Percentiles rank a stretch among this genome's conserved stretches.
Evolutionary conservation across 768 basidiomycete species (phyloP).

Genomic region (Lanmaoa rubissima): DNA sequence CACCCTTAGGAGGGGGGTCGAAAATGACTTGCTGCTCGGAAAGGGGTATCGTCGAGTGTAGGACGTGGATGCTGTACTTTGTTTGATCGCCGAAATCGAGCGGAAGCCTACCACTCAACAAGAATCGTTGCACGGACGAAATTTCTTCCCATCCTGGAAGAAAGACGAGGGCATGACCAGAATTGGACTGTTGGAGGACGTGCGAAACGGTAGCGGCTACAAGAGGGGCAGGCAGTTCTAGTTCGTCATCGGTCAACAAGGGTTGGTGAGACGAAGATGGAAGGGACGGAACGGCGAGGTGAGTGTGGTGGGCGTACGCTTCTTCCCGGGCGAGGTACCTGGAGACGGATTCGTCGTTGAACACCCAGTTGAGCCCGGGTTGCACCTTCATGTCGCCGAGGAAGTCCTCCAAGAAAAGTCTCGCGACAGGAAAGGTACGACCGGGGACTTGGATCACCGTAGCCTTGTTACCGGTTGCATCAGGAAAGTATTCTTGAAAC

Average conservation of each 20-base stretch:
- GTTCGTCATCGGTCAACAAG: slow-evolving; percentile 44
- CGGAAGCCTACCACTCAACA: slow-evolving; percentile 52
- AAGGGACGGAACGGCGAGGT: neutral
- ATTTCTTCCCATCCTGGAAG: slow-evolving; percentile 96
- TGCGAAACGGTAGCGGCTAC: slow-evolving; percentile 80
- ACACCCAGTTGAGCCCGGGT: slow-evolving; percentile 56
- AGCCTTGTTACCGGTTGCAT: slow-evolving; percentile 57
- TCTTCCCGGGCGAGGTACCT: slow-evolving; percentile 71
- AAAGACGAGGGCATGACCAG: slow-evolving; percentile 89
- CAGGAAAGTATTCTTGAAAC: slow-evolving; percentile 85
- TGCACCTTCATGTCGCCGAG: slow-evolving; percentile 46
- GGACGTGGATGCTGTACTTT: slow-evolving; percentile 68
- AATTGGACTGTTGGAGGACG: slow-evolving; percentile 67
- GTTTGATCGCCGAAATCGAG: slow-evolving; percentile 58
- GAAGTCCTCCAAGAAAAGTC: slow-evolving; percentile 79
- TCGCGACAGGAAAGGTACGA: slow-evolving; percentile 84
- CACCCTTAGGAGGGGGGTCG: slow-evolving; percentile 70
- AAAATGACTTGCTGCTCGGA: slow-evolving; percentile 89
- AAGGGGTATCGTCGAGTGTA: slow-evolving; percentile 89
- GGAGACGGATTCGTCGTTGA: slow-evolving; percentile 63
- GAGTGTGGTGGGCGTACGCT: slow-evolving; percentile 14
- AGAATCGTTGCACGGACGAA: slow-evolving; percentile 58
- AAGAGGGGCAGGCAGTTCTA: slow-evolving; percentile 78
- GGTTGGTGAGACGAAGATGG: slow-evolving; percentile 8
- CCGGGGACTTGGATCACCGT: slow-evolving; percentile 83